Evolutionary conservation across 768 basidiomycete genomes (phyloP), one percentile per base, ranked within the genome.

Genomic region (Chalciporus sphaerocephalus): DNA sequence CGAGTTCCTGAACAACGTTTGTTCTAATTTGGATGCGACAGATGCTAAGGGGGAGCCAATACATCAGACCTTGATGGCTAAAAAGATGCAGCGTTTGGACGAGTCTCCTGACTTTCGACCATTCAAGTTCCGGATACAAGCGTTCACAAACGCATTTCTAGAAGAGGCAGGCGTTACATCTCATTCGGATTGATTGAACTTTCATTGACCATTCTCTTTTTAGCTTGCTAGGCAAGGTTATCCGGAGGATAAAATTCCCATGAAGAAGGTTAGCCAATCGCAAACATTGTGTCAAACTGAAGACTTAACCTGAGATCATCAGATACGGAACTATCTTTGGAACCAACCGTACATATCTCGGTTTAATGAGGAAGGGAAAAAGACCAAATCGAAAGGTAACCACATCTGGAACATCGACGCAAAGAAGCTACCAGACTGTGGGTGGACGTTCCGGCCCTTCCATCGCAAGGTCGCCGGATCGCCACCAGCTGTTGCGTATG

Each of bases 401-500:
- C 95, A 98, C 59, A 96, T 97, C 54, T 99, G 95, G 95, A 94
- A 92, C 59, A 87, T 98, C 40, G 92, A 97, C 58, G 95, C 92
- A n/a, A 90, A 81, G 70, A 94, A 90, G 66, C 61, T 70, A 18
- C 71, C 71, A 18, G 87, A 87, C 38, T 80, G 85, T 33, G 71
- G 77, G 52, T 97, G 92, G 92, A 75, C 80, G 42, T 96, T 95
- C 70, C 78, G 91, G 40, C 84, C 89, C 11, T 96, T 95, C 70
- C 73, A 85, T 57, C 83, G 93, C 44, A 87, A 85, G 66, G 80
- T 98, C 44, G 87, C 92, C 25, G 92, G 92, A 21, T 74, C 75
- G 9, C 88, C 93, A 12, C 85, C 91, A 12, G 70, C 78, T 33
- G 81, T 90, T 42, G 95, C 92, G 44, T 90, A 91, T 59, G 78